Evolutionary conservation across 1,139 yeast species (phyloP).

Genomic region (Yamadazyma atmosphaerica): DNA sequence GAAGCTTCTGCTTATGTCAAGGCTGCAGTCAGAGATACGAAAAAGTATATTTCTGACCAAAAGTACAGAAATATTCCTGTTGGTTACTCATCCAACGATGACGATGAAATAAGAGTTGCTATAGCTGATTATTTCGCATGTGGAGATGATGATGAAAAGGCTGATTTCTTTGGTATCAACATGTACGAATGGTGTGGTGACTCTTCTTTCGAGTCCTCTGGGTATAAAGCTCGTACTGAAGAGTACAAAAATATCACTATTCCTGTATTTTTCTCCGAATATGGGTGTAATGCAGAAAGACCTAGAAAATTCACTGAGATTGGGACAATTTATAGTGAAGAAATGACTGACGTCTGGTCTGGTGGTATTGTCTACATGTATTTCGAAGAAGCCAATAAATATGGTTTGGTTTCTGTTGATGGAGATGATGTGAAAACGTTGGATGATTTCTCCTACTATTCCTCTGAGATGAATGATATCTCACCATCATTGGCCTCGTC

Average conservation of each 20-base stretch:
- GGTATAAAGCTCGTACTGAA: conserved; percentile 61
- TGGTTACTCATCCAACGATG: conserved; percentile 94
- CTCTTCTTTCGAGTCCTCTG: conserved; percentile 62
- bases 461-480: conserved; percentile 58
- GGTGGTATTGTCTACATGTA: conserved; percentile 93
- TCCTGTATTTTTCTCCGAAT: conserved; percentile 87
- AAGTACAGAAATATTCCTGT: conserved; percentile 79
- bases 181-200: conserved; percentile 94
- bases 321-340: conserved; percentile 41
- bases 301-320: conserved; percentile 74
- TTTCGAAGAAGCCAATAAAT: conserved; percentile 76
- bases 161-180: conserved; percentile 90
- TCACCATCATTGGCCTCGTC: conserved; percentile 36
- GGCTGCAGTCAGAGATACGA: conserved; percentile 91
- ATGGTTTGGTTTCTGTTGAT: conserved; percentile 68
- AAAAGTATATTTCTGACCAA: conserved; percentile 69
- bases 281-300: conserved; percentile 64
- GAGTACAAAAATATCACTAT: conserved; percentile 66
- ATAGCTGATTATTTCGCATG: conserved; percentile 85
- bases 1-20: conserved; percentile 77
- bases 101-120: conserved; percentile 64
- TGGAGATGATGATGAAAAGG: conserved; percentile 61
- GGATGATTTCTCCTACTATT: conserved; percentile 47
- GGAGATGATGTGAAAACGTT: conserved; percentile 38
- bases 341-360: conserved; percentile 72